Percentiles rank a stretch among this genome's conserved stretches.
phyloP scores from a whole-genome alignment of 345 rosid genomes.

The Pelargonium nanum region DNA sequence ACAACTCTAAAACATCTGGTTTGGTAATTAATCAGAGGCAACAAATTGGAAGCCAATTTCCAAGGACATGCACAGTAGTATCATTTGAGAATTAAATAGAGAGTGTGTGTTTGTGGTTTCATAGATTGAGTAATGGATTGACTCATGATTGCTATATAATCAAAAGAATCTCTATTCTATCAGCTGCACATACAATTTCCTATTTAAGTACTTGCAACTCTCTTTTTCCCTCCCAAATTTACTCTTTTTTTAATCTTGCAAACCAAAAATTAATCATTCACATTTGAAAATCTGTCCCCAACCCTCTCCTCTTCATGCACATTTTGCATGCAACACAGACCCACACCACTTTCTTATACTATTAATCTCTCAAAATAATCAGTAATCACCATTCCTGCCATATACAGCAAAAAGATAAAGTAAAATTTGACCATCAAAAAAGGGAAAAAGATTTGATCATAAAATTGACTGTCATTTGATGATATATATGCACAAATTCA shows the following conservation, averaged over 20 bases:
- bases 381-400: too few species aligned
- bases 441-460: too few species aligned
- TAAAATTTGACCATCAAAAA: too few species aligned
- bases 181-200: slow-evolving; percentile 9
- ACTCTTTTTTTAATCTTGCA: slow-evolving; percentile 16
- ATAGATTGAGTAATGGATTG: slow-evolving; percentile 27
- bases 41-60: too few species aligned
- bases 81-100: neutral
- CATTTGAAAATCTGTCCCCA: slow-evolving; percentile 47
- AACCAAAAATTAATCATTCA: slow-evolving; percentile 30
- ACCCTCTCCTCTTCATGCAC: slow-evolving; percentile 27
- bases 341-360: neutral
- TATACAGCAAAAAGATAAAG: too few species aligned
- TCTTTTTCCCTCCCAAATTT: slow-evolving; percentile 17
- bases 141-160: slow-evolving; percentile 41
- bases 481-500: too few species aligned
- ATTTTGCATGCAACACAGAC: slow-evolving; percentile 26
- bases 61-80: too few species aligned
- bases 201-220: slow-evolving; percentile 1
- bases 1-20: too few species aligned
- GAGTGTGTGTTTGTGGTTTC: too few species aligned
- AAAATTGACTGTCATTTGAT: too few species aligned
- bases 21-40: too few species aligned
- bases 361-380: too few species aligned
- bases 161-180: slow-evolving; percentile 17